Conservation (phyloP, 768 basidiomycete genomes). For the Flagelloscypha sp. region DNA sequence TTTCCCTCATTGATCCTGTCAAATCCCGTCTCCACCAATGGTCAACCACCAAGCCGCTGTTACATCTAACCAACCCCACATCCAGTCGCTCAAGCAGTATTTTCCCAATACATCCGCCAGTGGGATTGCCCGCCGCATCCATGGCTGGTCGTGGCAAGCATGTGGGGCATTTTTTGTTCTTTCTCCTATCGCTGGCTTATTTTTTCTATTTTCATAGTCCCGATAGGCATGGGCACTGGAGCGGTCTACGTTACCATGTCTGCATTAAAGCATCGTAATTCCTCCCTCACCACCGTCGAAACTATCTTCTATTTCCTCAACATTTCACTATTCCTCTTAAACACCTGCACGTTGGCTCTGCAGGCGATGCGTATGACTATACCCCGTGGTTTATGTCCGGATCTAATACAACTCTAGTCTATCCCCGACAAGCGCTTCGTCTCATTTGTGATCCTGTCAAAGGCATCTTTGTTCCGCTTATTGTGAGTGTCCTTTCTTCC, state of each 20-base stretch:
- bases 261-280: slow-evolving; percentile 27
- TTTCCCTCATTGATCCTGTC: too few species aligned
- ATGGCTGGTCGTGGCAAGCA: slow-evolving; percentile 45
- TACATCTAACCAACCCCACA: too few species aligned
- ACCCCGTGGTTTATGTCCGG: not conserved
- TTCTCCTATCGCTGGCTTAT: too few species aligned
- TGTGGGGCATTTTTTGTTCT: slow-evolving; percentile 24
- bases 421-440: slow-evolving; percentile 32
- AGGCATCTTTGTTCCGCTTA: slow-evolving; percentile 34
- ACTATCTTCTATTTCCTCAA: slow-evolving; percentile 40
- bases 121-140: slow-evolving; percentile 29
- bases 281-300: slow-evolving; percentile 26
- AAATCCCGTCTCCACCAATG: too few species aligned
- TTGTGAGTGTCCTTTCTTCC: slow-evolving; percentile 17
- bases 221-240: slow-evolving; percentile 42
- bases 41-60: too few species aligned
- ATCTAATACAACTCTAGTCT: slow-evolving; percentile 23
- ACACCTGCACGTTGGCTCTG: slow-evolving; percentile 30
- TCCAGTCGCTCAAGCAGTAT: too few species aligned
- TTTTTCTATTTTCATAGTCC: slow-evolving; percentile 17
- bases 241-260: slow-evolving; percentile 42
- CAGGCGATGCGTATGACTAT: slow-evolving; percentile 31
- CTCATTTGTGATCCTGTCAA: slow-evolving; percentile 36
- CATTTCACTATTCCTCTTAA: slow-evolving; percentile 34
- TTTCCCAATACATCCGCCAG: too few species aligned